Conservation (phyloP, 1,284 basidiomycete genomes). For the Melanopsichium pennsylvanicum region DNA sequence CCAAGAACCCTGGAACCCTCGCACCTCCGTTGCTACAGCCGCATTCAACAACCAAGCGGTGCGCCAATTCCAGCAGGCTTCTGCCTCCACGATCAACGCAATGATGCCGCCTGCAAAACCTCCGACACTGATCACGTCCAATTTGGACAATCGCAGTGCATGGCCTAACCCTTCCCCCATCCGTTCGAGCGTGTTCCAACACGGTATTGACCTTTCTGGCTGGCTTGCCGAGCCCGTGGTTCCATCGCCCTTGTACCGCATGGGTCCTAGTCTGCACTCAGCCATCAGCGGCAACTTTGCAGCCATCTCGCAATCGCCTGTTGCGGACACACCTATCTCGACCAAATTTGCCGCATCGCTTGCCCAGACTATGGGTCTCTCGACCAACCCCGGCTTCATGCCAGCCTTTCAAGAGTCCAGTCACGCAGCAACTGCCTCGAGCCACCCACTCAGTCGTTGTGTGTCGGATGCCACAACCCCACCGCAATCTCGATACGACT, state of each 20-base stretch:
- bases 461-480: constrained; percentile 18
- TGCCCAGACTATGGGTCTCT: constrained; percentile 32
- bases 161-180: constrained; percentile 41
- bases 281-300: constrained; percentile 38
- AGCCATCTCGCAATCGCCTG: constrained; percentile 32
- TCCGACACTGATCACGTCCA: constrained; percentile 40
- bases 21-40: constrained; percentile 9
- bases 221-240: constrained; percentile 64
- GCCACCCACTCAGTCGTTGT: constrained; percentile 22
- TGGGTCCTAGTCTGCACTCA: constrained; percentile 53
- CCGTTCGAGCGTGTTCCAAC: constrained; percentile 22
- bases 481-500: constrained; percentile 34
- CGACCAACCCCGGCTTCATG: constrained; percentile 19
- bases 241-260: constrained; percentile 61
- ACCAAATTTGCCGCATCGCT: constrained; percentile 45
- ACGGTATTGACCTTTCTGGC: constrained; percentile 51
- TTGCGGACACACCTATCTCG: constrained; percentile 37
- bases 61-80: constrained; percentile 9
- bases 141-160: constrained; percentile 25
- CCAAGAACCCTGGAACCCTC: constrained; percentile 15
- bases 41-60: not conserved
- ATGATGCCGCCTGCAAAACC: constrained; percentile 40
- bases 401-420: constrained; percentile 15
- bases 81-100: not conserved
- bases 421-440: not conserved